A percentile compares a stretch with the other conserved stretches of the same genome.
Evolutionary conservation across 441 rosid genomes (phyloP).

Genomic region (Bocquillonia castaneifolia): DNA sequence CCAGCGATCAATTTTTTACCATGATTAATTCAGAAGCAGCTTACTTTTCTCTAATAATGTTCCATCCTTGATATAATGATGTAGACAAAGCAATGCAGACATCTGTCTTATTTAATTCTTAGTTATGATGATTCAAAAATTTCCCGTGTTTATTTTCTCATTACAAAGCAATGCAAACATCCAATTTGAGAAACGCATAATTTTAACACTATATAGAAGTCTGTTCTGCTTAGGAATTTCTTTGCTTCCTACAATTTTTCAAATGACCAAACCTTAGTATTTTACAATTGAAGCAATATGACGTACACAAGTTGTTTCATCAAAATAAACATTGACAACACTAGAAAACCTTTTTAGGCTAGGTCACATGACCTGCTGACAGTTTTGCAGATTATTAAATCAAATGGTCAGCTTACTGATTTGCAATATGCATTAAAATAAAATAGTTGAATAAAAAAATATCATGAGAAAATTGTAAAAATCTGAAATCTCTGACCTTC

Average conservation of each 20-base stretch:
- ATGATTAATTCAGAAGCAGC: neutral
- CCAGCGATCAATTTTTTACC: neutral
- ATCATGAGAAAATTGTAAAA: neutral
- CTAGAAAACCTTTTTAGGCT: neutral
- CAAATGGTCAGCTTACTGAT: neutral
- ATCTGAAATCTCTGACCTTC: slow-evolving; percentile 46
- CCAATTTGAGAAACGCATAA: neutral
- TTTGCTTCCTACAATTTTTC: too few species aligned
- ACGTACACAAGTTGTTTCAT: neutral
- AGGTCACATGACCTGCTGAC: neutral
- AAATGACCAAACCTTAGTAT: too few species aligned
- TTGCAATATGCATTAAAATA: neutral
- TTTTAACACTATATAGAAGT: neutral
- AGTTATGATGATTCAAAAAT: neutral
- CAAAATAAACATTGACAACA: slow-evolving; percentile 4
- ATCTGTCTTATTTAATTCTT: neutral
- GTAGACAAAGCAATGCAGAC: neutral
- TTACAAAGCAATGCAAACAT: neutral
- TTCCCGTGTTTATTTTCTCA: neutral
- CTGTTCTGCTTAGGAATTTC: neutral
- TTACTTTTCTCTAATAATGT: neutral
- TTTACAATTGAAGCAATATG: neutral
- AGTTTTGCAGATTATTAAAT: neutral
- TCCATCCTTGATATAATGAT: neutral
- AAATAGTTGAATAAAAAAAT: neutral